Evolutionary conservation across 1,284 basidiomycete species (phyloP).

Genomic region (Pyrrhoderma lamaoense): DNA sequence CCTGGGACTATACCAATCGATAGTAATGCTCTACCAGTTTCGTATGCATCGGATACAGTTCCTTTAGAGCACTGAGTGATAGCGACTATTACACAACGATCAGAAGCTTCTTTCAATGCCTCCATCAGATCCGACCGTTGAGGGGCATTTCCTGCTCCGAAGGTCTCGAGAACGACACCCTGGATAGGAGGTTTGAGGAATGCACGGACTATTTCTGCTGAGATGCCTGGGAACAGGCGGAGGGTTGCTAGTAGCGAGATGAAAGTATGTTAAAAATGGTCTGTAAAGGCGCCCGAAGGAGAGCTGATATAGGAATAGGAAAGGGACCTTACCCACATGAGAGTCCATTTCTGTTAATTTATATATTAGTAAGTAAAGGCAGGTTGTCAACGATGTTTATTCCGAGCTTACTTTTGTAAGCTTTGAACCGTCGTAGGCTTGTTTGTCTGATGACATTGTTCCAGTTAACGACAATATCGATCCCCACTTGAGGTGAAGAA

Average conservation of each 20-base stretch:
- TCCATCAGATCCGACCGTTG: constrained; percentile 61
- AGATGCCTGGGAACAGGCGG: constrained; percentile 85
- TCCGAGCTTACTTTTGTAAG: constrained; percentile 57
- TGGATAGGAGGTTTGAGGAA: constrained; percentile 66
- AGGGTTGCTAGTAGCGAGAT: constrained; percentile 46
- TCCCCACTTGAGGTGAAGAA: constrained; percentile 62
- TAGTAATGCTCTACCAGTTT: constrained; percentile 70
- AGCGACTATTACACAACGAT: constrained; percentile 81
- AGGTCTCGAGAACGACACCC: constrained; percentile 84
- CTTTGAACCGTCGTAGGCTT: constrained; percentile 66
- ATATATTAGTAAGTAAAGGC: constrained; percentile 3
- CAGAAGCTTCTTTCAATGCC: constrained; percentile 72
- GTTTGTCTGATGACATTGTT: constrained; percentile 76
- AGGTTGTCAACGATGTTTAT: background rate
- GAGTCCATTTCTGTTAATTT: constrained; percentile 57
- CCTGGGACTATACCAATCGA: constrained; percentile 72
- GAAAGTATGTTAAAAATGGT: background rate
- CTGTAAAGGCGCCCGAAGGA: background rate
- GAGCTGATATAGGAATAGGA: background rate
- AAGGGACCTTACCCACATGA: constrained; percentile 32
- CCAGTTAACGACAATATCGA: constrained; percentile 86
- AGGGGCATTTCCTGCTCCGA: constrained; percentile 84
- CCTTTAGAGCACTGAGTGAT: constrained; percentile 88
- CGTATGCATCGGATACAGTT: constrained; percentile 73
- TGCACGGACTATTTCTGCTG: constrained; percentile 59